phyloP scores from a whole-genome alignment of 2,329 filamentous ascomycete species.

The Botrytis squamosa region DNA sequence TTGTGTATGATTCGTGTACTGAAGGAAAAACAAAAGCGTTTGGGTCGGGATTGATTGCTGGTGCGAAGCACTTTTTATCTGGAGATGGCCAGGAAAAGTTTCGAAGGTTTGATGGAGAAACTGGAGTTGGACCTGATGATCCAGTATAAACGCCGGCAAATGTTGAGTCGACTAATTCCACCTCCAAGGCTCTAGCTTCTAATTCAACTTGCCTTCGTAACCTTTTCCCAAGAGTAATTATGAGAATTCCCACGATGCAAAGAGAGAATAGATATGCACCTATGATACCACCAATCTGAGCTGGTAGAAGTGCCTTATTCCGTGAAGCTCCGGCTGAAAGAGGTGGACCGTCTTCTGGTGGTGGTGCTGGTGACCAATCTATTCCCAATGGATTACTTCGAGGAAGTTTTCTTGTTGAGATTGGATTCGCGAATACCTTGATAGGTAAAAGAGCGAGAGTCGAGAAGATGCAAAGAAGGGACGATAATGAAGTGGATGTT shows the following conservation, averaged over 20 bases:
- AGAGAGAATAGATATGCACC: slow-evolving; percentile 79
- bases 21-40: slow-evolving; percentile 19
- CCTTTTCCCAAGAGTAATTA: slow-evolving; percentile 62
- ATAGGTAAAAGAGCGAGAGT: not conserved
- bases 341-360: slow-evolving; percentile 59
- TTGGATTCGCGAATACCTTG: slow-evolving; percentile 1
- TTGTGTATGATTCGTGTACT: slow-evolving; percentile 29
- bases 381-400: slow-evolving; percentile 36
- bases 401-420: not conserved
- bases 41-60: slow-evolving; percentile 10
- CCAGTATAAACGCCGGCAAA: slow-evolving; percentile 14
- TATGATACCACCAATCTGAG: slow-evolving; percentile 79
- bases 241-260: slow-evolving; percentile 66
- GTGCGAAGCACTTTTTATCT: slow-evolving; percentile 27
- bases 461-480: not conserved
- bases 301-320: slow-evolving; percentile 67
- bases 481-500: not conserved
- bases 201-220: slow-evolving; percentile 40
- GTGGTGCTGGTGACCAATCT: slow-evolving; percentile 56
- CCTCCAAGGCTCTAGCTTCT: slow-evolving; percentile 32
- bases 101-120: slow-evolving; percentile 31
- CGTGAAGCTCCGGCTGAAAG: slow-evolving; percentile 58
- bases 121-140: slow-evolving; percentile 28
- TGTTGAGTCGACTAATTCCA: slow-evolving; percentile 39
- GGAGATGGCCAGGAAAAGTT: slow-evolving; percentile 55